Evolutionary conservation across 2,329 filamentous ascomycete genomes (phyloP), one percentile per base, ranked within the genome.

Genomic region (Ophiosphaerella korrae): DNA sequence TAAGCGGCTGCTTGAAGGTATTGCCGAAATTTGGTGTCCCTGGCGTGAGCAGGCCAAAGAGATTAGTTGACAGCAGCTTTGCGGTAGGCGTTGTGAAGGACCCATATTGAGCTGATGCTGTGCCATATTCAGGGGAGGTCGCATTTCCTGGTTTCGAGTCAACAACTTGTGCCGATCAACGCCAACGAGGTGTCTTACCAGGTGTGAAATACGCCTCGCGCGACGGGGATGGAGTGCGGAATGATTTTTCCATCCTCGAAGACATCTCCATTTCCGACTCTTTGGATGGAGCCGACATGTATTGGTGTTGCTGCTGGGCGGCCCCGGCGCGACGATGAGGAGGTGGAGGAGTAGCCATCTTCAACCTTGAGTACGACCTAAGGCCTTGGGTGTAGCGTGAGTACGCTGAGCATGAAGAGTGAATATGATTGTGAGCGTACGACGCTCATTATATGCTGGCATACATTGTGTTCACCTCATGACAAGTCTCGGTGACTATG

Each of bases 201-300:
- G 46, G 44, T 9, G 23, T 43, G 0, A 50, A 34, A 13, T 57
- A 46, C 0, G 16, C 2, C n/a, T 48, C 45, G 2, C 32, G 43
- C 7, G 1, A 26, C 0, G 56, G 58, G n/a, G 58, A 62, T 1
- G 58, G 58, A 8, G 53, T 62, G 4, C 48, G 53, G 11, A 38
- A 56, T 0, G 45, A 3, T 1, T 11, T 14, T 0, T 34, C 34
- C 58, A 60, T 60, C 0, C 7, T 38, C 11, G 18, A 5, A 3
- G 26, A 12, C 1, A 14, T 29, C 21, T 26, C 12, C 9, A 7
- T n/a, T 6, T 23, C 8, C 18, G 23, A 13, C 11, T 26, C 26
- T 11, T 34, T 2, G 6, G 37, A 24, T 12, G 44, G 32, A 40
- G 14, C 24, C 23, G 18, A 49, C n/a, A 18, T 38, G 5, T 35